Conservation (phyloP, 2,329 filamentous ascomycete species). For the Xylariaceae sp. region DNA sequence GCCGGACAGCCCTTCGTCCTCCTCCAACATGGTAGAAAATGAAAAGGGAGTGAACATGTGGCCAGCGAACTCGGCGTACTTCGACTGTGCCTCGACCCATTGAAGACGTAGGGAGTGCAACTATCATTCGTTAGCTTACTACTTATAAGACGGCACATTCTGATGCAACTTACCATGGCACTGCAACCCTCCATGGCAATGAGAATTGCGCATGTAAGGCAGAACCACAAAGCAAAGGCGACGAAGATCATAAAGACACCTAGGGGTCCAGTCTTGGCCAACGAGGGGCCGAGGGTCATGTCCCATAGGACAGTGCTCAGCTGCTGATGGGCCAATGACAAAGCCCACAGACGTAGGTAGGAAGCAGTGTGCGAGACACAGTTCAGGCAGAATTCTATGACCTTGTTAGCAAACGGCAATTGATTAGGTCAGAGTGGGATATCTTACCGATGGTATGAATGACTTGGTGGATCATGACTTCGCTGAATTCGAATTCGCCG, state of each 20-base stretch:
- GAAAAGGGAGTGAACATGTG: slow-evolving; percentile 73
- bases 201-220: slow-evolving; percentile 68
- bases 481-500: slow-evolving; percentile 94
- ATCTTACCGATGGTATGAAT: slow-evolving; percentile 93
- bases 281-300: slow-evolving; percentile 83
- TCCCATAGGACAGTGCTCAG: slow-evolving; percentile 92
- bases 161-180: slow-evolving; percentile 52
- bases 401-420: neutral
- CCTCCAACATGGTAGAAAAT: slow-evolving; percentile 67
- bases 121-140: slow-evolving; percentile 22
- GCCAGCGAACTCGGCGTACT: slow-evolving; percentile 76
- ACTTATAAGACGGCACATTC: neutral
- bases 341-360: slow-evolving; percentile 95
- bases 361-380: slow-evolving; percentile 98
- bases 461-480: slow-evolving; percentile 97
- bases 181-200: slow-evolving; percentile 80
- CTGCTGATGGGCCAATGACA: slow-evolving; percentile 97
- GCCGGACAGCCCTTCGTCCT: slow-evolving; percentile 48
- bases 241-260: slow-evolving; percentile 78
- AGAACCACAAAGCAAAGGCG: slow-evolving; percentile 86
- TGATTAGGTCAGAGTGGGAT: neutral
- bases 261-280: slow-evolving; percentile 57
- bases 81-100: slow-evolving; percentile 83
- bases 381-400: slow-evolving; percentile 90
- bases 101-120: slow-evolving; percentile 72